phyloP scores from a whole-genome alignment of 1,284 basidiomycete species.

The Leccinum subrobustum region DNA sequence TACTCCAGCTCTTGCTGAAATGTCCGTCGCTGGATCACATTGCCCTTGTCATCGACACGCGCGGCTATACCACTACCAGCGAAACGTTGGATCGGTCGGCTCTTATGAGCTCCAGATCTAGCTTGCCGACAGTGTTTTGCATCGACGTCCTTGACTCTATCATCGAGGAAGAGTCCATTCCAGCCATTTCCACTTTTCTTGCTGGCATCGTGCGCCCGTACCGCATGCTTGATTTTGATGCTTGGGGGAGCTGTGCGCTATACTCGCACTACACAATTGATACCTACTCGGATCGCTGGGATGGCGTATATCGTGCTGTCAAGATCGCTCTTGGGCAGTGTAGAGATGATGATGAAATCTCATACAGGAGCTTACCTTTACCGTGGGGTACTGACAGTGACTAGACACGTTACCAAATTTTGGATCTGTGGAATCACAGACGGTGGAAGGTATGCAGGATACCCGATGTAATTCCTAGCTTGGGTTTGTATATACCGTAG shows the following conservation, averaged over 20 bases:
- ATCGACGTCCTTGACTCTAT: background rate
- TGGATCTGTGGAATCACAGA: too few species aligned
- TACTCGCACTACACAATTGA: background rate
- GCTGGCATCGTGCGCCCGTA: background rate
- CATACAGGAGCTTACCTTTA: too few species aligned
- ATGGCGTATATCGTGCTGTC: too few species aligned
- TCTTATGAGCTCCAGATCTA: background rate
- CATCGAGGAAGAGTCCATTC: background rate
- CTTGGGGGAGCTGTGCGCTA: background rate
- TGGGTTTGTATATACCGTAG: too few species aligned
- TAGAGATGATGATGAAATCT: too few species aligned
- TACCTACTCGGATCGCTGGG: too few species aligned
- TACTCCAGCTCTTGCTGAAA: background rate
- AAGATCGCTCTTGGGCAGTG: too few species aligned
- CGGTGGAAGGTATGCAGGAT: too few species aligned
- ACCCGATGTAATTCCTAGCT: too few species aligned
- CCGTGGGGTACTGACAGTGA: too few species aligned
- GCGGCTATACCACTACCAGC: background rate
- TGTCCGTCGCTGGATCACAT: background rate
- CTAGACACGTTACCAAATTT: too few species aligned
- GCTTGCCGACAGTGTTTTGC: background rate
- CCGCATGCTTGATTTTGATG: background rate
- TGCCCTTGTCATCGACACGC: conserved; percentile 1
- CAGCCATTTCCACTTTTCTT: background rate
- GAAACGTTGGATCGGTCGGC: background rate